Evolutionary conservation across 768 basidiomycete species (phyloP).

Genomic region (Lactarius sp.): DNA sequence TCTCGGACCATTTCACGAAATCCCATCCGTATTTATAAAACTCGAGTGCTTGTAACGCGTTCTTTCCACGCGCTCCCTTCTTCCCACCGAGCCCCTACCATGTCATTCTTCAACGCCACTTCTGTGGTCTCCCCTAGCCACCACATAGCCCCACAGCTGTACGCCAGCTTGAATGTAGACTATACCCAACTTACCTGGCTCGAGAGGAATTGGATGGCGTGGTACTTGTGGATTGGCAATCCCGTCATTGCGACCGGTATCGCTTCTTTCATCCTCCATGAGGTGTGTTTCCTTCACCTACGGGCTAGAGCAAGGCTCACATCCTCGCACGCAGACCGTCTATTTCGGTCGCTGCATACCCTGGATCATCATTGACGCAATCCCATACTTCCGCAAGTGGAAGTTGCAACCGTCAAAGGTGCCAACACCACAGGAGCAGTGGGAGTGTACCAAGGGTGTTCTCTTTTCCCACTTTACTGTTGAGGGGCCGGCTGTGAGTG

Average conservation of each 20-base stretch:
- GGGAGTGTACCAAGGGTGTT: constrained; percentile 94
- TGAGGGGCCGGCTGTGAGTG: constrained; percentile 79
- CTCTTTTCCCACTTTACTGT: constrained; percentile 94
- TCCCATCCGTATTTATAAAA: neutral
- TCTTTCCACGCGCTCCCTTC: no score
- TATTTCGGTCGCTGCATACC: constrained; percentile 96
- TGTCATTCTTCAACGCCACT: constrained; percentile 26
- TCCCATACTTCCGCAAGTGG: constrained; percentile 91
- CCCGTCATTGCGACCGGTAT: constrained; percentile 91
- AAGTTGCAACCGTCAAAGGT: constrained; percentile 88
- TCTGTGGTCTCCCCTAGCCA: constrained; percentile 9
- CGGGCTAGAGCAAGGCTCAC: neutral
- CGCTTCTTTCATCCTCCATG: constrained; percentile 89
- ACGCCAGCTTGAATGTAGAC: constrained; percentile 52
- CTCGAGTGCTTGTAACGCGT: neutral
- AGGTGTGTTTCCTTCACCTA: constrained; percentile 49
- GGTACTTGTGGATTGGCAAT: constrained; percentile 85
- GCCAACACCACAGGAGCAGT: constrained; percentile 78
- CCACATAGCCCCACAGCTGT: constrained; percentile 41
- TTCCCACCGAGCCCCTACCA: neutral
- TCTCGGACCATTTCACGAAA: constrained; percentile 17
- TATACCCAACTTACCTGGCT: constrained; percentile 58
- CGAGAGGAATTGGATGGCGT: constrained; percentile 78
- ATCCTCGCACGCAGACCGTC: constrained; percentile 53
- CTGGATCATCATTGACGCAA: constrained; percentile 92